Base-by-base conservation (phyloP, 768 basidiomycete genomes). In the Strobilomyces dryophilus region DNA sequence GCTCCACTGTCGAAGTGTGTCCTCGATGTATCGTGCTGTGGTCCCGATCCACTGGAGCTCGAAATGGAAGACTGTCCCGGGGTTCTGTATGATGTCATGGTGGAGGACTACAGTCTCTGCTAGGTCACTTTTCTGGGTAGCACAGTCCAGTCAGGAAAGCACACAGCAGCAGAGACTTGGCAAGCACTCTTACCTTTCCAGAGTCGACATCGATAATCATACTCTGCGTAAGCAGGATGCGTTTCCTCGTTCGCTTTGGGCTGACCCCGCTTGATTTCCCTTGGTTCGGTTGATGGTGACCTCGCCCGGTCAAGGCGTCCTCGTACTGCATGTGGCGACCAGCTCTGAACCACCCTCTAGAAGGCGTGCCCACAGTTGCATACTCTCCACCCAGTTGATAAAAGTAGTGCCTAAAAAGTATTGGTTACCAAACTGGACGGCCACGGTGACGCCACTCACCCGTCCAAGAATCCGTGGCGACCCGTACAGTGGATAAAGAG, bases 1-100 rank as follows among this genome's bases (percentile, higher is more conserved):
- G 51, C 81, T 82, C 89, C 93, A 94, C 47, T 81, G 78, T 36
- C 87, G 82, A 21, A 97, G 76, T 47, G 87, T 80, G 58, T 95
- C 93, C 58, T 98, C 95, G 47, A 98, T 89, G 57, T 85, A 87
- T 20, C 90, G 82, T 21, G 94, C 92, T 1, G 93, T 94, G 2
- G 94, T 89, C 3, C 92, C 94, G 37, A 98, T 87, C 95, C 97
- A 99, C 56, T 95, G 91, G 27, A 99, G 76, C 69, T 99, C 95
- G 61, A 98, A 94, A 69, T 98, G 95, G 73, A 97, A 97, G 53
- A 89, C 91, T 27, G 88, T 95, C n/a, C 78, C 81, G 0, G 92
- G 89, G 63, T 98, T 98, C 68, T 98, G 95, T 48, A 95, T 89
- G 52, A 97, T 82, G 70, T 98, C 97, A 68, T 95, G 85, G 66